Evolutionary conservation across 768 basidiomycete species (phyloP), one percentile per base, ranked within the genome.

Genomic region (Cystobasidiopsis lactophilus): DNA sequence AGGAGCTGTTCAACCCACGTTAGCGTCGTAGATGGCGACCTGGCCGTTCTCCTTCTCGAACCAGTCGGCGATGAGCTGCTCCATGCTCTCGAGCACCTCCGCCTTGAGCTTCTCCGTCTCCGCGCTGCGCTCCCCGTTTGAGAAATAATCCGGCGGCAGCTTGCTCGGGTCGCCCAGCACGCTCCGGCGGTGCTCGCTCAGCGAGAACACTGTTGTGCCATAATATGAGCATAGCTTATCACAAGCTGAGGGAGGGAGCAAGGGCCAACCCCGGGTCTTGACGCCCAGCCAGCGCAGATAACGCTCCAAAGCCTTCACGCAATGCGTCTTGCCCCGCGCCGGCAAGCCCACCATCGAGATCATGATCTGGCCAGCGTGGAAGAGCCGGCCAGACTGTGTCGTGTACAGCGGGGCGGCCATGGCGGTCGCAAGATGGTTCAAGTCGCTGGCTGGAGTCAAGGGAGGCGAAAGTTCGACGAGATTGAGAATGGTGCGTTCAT

Each of bases 271-370:
- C 47, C 81, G 77, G 0, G 86, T 91, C 68, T 91, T 95, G 51
- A 98, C 84, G 29, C 93, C 93, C 67, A 85, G 83, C 93, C 93
- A 98, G 66, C 86, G 74, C 1, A 98, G 74, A 67, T 98, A 98
- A n/a, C 93, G 77, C 66, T 96, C 91, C 13, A 96, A 73, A 5
- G 91, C 80, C 37, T 89, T 76, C 1, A 88, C 91, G 52, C 96
- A 85, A 66, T 98, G 93, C 0, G 93, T 98, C 69, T 93, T 93
- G 31, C 88, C 86, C 50, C 86, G 76, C 68, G 69, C 69, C 41
- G 89, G 89, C 2, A 96, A 73, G 9, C 91, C 91, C 51, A 95
- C 81, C 19, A 88, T 85, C 53, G 88, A 71, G 43, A 93, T 79
- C 23, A 96, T 72, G 64, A 96, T 93, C 69, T 95, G 86, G 59